Evolutionary conservation across 805 yeast genomes (phyloP).

Genomic region (Torulaspora quercuum): DNA sequence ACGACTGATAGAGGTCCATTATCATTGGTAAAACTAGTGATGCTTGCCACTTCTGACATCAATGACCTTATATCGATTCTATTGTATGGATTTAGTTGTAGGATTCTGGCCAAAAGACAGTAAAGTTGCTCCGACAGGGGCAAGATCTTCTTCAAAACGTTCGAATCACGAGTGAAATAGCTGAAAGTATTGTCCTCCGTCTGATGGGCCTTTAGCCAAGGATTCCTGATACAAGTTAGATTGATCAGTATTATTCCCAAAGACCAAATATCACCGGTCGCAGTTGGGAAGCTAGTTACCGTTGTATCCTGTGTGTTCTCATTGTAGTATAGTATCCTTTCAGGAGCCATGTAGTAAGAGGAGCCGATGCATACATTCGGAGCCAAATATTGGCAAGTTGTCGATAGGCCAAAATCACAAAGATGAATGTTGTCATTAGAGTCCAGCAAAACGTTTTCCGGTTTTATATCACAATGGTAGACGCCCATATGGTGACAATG

Average conservation of each 20-base stretch:
- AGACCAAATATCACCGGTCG: slow-evolving; percentile 85
- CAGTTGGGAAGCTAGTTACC: slow-evolving; percentile 48
- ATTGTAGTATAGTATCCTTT: slow-evolving; percentile 44
- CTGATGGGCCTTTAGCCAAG: slow-evolving; percentile 80
- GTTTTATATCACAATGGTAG: slow-evolving; percentile 92
- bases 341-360: slow-evolving; percentile 92
- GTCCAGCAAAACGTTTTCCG: slow-evolving; percentile 82
- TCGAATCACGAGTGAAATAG: slow-evolving; percentile 54
- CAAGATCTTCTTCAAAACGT: slow-evolving; percentile 58
- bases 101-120: slow-evolving; percentile 41
- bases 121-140: slow-evolving; percentile 69
- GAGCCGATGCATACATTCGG: slow-evolving; percentile 82
- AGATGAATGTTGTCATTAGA: slow-evolving; percentile 56
- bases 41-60: slow-evolving; percentile 24
- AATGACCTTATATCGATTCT: slow-evolving; percentile 30
- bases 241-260: slow-evolving; percentile 77
- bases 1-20: slow-evolving; percentile 31
- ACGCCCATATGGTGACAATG: slow-evolving; percentile 81
- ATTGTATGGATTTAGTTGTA: slow-evolving; percentile 35
- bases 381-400: slow-evolving; percentile 53
- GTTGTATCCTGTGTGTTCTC: slow-evolving; percentile 30
- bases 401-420: slow-evolving; percentile 87
- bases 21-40: slow-evolving; percentile 28
- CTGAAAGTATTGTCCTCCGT: slow-evolving; percentile 59
- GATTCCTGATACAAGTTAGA: slow-evolving; percentile 77